These are phyloP conservation scores for Russula ochroleuca DNA, from an alignment of 768 basidiomycete species.

Conservation along the genomic window DNA sequence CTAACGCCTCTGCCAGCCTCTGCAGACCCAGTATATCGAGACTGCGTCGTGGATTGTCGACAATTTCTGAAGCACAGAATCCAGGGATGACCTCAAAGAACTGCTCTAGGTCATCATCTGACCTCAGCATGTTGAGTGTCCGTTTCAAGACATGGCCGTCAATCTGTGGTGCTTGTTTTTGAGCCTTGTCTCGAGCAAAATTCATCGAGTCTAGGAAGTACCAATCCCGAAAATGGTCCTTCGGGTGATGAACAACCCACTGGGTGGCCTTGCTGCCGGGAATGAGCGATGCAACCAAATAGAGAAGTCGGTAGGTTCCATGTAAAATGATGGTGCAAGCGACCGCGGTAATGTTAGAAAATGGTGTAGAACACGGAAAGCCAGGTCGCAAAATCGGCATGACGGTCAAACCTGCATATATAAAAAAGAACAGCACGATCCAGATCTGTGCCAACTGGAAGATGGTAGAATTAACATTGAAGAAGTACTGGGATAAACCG, in stretches of 20 bases:
- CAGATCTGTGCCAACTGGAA: not conserved
- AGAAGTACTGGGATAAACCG: not conserved
- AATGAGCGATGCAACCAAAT: too few species aligned
- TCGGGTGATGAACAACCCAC: not conserved
- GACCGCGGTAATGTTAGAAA: not conserved
- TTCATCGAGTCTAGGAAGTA: not conserved
- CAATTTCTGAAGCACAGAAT: slow-evolving; percentile 2
- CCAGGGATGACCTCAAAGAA: not conserved
- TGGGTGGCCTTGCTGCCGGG: too few species aligned
- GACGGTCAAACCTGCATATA: not conserved
- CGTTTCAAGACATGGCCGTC: not conserved
- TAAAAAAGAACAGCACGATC: not conserved
- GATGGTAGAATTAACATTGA: not conserved
- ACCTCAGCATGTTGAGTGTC: not conserved
- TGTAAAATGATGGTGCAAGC: too few species aligned
- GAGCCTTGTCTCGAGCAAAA: not conserved
- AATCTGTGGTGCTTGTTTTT: not conserved
- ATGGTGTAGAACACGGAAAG: not conserved
- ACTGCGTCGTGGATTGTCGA: not conserved
- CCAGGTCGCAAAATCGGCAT: not conserved
- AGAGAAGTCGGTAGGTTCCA: too few species aligned
- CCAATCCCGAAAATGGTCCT: not conserved
- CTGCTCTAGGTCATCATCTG: slow-evolving; percentile 2
- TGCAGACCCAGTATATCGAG: not conserved
- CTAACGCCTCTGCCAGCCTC: not conserved